Conservation (phyloP, 23 red algal genomes). For the Gracilaria gracilis region DNA sequence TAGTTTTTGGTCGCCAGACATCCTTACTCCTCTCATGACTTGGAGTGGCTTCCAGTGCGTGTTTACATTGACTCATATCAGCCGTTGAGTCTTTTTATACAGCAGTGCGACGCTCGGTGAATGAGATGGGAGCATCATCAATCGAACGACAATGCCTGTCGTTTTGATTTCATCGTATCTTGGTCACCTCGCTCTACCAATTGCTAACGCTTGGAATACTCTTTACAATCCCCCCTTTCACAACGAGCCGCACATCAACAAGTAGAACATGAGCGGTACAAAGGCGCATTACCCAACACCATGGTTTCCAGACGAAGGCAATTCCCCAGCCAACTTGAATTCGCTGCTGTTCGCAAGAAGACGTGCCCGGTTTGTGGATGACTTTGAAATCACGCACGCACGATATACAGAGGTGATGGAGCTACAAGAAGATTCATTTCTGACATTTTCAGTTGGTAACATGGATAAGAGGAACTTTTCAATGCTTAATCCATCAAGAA, state of each 20-base stretch:
- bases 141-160: neutral
- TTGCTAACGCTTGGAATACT: neutral
- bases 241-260: neutral
- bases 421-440: slow-evolving; percentile 28
- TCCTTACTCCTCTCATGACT: neutral
- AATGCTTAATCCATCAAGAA: slow-evolving; percentile 9
- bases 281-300: slow-evolving; percentile 4
- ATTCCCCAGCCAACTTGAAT: slow-evolving; percentile 1
- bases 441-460: slow-evolving; percentile 22
- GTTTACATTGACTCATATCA: neutral
- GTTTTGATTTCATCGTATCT: neutral
- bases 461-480: slow-evolving; percentile 25
- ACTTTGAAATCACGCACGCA: slow-evolving; percentile 14
- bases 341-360: neutral
- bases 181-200: neutral
- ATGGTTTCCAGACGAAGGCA: slow-evolving; percentile 28
- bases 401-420: slow-evolving; percentile 27
- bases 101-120: neutral
- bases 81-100: neutral
- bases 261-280: neutral
- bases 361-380: neutral
- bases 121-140: neutral
- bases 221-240: neutral
- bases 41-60: neutral
- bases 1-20: slow-evolving; percentile 8